These are phyloP conservation scores for Piper betle DNA, from an alignment of 164 flowering plant species.

Conservation along the genomic window DNA sequence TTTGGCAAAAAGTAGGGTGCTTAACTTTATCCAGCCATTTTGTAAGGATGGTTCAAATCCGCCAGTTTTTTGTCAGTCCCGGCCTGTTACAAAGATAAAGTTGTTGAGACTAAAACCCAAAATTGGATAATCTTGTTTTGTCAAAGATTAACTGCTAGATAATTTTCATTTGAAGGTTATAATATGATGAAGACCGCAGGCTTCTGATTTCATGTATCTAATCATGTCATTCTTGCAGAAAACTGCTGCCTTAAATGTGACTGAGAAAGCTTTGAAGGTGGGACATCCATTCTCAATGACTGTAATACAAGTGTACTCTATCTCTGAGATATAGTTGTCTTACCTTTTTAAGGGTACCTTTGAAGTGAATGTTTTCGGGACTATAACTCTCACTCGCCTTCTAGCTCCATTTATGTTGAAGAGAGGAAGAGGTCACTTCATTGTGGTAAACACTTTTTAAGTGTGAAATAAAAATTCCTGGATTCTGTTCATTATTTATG, in stretches of 20 bases:
- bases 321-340: neutral
- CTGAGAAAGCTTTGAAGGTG: conserved; percentile 81
- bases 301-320: neutral
- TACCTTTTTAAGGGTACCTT: conserved; percentile 43
- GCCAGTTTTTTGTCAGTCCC: too few species aligned
- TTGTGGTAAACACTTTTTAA: conserved; percentile 59
- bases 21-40: too few species aligned
- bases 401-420: conserved; percentile 73
- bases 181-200: neutral
- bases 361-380: conserved; percentile 76
- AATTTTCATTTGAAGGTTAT: too few species aligned
- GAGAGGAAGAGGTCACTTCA: conserved; percentile 83
- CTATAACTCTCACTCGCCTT: conserved; percentile 68
- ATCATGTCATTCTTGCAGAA: conserved; percentile 47
- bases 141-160: neutral
- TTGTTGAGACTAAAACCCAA: too few species aligned
- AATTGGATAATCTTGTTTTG: too few species aligned
- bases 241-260: conserved; percentile 56
- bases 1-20: too few species aligned
- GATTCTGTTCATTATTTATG: neutral
- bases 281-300: neutral
- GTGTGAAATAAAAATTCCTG: neutral
- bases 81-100: too few species aligned
- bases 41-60: too few species aligned
- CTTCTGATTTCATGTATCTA: conserved; percentile 1